Conservation (phyloP, 2,329 filamentous ascomycete species). For the Herpotrichia juniperi region DNA sequence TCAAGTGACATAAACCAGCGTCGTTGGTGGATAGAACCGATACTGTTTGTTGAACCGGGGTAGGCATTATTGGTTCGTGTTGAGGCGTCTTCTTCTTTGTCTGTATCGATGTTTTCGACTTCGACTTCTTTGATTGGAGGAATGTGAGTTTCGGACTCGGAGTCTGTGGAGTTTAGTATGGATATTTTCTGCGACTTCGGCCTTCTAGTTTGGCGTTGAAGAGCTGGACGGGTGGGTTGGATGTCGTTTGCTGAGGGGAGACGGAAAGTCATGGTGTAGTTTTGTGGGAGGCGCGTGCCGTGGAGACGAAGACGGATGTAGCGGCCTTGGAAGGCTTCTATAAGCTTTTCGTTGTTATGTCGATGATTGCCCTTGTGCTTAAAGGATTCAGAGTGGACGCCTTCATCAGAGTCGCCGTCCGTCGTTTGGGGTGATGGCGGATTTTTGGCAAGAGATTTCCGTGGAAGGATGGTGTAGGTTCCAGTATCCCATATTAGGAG, state of each 20-base stretch:
- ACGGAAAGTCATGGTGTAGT: conserved; percentile 49
- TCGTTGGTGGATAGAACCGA: conserved; percentile 71
- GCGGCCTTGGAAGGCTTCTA: conserved; percentile 44
- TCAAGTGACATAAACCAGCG: conserved; percentile 71
- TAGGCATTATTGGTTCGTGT: conserved; percentile 70
- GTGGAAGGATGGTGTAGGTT: conserved; percentile 47
- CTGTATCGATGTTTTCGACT: conserved; percentile 44
- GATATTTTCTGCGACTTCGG: not conserved
- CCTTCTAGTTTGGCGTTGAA: conserved; percentile 14
- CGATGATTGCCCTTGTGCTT: not conserved
- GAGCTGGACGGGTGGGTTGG: conserved; percentile 22
- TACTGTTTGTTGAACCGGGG: conserved; percentile 67
- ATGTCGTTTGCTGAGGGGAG: conserved; percentile 44
- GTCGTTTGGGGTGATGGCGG: conserved; percentile 38
- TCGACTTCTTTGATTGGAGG: conserved; percentile 50
- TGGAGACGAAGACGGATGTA: conserved; percentile 51
- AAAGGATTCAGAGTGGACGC: not conserved
- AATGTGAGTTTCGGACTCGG: conserved; percentile 7
- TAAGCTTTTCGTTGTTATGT: conserved; percentile 45
- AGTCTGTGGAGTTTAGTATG: conserved; percentile 3
- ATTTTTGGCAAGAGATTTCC: conserved; percentile 16
- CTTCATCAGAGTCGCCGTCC: conserved; percentile 20
- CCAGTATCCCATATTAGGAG: conserved; percentile 55
- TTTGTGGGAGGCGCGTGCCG: conserved; percentile 44
- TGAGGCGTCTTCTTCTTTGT: conserved; percentile 38